Percentiles rank a stretch among this genome's conserved stretches.
phyloP scores from a whole-genome alignment of 176 grass and related monocot genomes.

The Zea mays region Zm-B73-REFERENCE-NAM-5.0 NC_050097.1:226056001-226056500 shows the following conservation, averaged over 20 bases:
- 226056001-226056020: slow-evolving; percentile 66
- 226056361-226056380: not conserved
- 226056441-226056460: too few species aligned
- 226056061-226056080: not conserved
- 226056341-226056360: not conserved
- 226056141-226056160: slow-evolving; percentile 68
- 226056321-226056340: not conserved
- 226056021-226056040: slow-evolving; percentile 57
- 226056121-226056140: slow-evolving; percentile 55
- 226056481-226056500: slow-evolving; percentile 67
- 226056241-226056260: slow-evolving; percentile 9
- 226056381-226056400: not conserved
- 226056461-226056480: too few species aligned
- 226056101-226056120: slow-evolving; percentile 18
- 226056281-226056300: slow-evolving; percentile 17
- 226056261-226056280: slow-evolving; percentile 29
- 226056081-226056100: not conserved
- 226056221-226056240: slow-evolving; percentile 21
- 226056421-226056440: too few species aligned
- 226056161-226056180: slow-evolving; percentile 60
- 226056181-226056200: not conserved
- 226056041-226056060: slow-evolving; percentile 58
- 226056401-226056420: too few species aligned
- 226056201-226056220: not conserved
- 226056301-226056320: not conserved